Conservation (phyloP, 73 alveolate genomes). For the Breviolum minutum region DNA sequence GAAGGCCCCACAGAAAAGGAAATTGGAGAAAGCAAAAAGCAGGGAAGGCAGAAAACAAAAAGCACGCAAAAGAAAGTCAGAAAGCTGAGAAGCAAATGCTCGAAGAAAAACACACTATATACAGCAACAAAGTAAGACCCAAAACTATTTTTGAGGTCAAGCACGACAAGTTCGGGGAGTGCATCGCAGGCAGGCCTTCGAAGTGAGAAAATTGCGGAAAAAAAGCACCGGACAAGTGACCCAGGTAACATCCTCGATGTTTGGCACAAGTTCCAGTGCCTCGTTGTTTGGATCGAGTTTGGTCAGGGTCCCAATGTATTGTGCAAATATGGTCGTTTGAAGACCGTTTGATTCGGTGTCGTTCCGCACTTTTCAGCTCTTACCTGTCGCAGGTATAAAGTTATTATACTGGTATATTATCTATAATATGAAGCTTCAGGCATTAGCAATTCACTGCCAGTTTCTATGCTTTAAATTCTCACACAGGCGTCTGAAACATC, state of each 20-base stretch:
- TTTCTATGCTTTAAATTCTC: background rate
- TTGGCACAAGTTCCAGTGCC: slow-evolving; percentile 6
- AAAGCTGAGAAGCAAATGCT: no score
- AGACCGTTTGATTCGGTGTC: background rate
- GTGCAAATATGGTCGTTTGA: background rate
- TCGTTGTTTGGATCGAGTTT: background rate
- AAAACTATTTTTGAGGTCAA: no score
- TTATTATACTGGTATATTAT: background rate
- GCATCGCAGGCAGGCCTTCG: no score
- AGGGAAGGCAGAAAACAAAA: no score
- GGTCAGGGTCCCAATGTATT: background rate
- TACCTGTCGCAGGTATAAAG: background rate
- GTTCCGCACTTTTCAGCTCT: background rate
- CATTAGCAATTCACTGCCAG: background rate
- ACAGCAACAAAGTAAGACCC: no score
- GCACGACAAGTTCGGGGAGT: no score
- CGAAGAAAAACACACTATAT: no score
- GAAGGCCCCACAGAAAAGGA: no score
- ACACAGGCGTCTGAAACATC: background rate
- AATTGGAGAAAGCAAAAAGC: no score
- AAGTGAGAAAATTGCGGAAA: no score
- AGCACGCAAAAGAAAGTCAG: no score
- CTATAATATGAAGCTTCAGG: background rate
- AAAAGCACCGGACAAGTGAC: no score
- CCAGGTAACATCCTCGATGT: background rate